phyloP scores from a whole-genome alignment of 2,329 filamentous ascomycete species.

The Hypoxylon sp. region DNA sequence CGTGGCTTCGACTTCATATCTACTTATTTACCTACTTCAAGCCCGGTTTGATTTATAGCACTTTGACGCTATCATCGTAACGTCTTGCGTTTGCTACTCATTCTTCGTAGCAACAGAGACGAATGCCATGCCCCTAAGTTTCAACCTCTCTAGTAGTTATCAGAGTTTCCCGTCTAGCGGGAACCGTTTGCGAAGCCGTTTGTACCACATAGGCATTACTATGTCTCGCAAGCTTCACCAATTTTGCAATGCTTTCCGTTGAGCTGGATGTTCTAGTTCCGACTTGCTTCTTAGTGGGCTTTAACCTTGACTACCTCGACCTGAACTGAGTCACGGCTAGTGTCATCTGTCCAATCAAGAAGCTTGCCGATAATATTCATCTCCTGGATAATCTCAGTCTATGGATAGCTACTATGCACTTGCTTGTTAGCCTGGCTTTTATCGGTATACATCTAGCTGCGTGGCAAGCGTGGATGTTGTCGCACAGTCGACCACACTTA shows the following conservation, averaged over 20 bases:
- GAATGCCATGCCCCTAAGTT: not conserved
- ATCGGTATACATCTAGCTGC: not conserved
- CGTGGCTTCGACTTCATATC: not conserved
- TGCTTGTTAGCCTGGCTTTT: not conserved
- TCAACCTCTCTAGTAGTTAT: not conserved
- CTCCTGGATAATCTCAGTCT: not conserved
- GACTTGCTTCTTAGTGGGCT: constrained; percentile 6
- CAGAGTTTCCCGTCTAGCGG: not conserved
- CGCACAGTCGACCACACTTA: not conserved
- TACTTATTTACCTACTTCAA: not conserved
- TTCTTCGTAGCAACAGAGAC: not conserved
- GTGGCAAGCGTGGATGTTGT: constrained; percentile 7
- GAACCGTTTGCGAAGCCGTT: constrained; percentile 5
- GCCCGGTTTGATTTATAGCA: not conserved
- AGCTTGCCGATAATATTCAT: not conserved
- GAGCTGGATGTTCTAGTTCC: constrained; percentile 1
- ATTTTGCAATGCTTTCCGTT: not conserved
- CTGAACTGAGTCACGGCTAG: constrained; percentile 14
- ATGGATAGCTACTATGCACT: constrained; percentile 6
- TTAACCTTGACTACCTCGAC: constrained; percentile 2
- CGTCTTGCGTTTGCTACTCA: not conserved
- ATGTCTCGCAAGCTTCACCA: not conserved
- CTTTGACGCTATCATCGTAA: not conserved
- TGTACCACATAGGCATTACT: constrained; percentile 2
- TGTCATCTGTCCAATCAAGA: not conserved